phyloP scores from a whole-genome alignment of 2,329 filamentous ascomycete species.

The Colletotrichum cereale region DNA sequence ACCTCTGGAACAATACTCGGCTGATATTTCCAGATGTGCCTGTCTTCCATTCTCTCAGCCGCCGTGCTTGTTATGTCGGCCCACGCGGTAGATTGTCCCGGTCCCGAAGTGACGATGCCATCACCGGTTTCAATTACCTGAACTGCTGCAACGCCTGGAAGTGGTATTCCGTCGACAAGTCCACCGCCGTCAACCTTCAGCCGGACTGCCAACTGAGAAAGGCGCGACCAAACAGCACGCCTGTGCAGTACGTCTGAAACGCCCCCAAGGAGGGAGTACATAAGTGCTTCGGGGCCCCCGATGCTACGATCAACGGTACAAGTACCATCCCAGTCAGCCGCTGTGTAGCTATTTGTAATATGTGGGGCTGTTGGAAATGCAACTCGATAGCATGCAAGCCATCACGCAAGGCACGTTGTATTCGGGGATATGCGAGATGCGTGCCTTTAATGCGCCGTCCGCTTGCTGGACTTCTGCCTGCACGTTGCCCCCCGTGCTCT shows the following conservation, averaged over 20 bases:
- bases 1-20: too few relatives aligned
- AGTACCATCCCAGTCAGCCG: conserved; percentile 5
- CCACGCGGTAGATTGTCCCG: not conserved
- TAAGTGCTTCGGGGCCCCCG: conserved; percentile 6
- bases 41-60: not conserved
- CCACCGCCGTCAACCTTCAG: conserved; percentile 5
- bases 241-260: conserved; percentile 9
- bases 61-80: not conserved
- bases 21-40: not conserved
- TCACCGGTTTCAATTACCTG: not conserved
- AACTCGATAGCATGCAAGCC: not conserved
- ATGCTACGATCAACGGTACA: not conserved
- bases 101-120: not conserved
- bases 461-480: too few relatives aligned
- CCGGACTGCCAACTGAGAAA: conserved; percentile 12
- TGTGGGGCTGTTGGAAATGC: conserved; percentile 5
- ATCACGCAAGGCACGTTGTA: too few relatives aligned
- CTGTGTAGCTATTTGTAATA: conserved; percentile 1
- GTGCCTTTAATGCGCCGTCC: too few relatives aligned
- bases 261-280: not conserved
- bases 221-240: conserved; percentile 2
- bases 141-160: not conserved
- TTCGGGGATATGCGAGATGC: too few relatives aligned
- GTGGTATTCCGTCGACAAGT: conserved; percentile 8
- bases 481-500: too few relatives aligned